Percentiles rank a stretch among this genome's conserved stretches.
Conservation (phyloP, 805 yeast genomes). For the Myxozyma melibiosi region DNA sequence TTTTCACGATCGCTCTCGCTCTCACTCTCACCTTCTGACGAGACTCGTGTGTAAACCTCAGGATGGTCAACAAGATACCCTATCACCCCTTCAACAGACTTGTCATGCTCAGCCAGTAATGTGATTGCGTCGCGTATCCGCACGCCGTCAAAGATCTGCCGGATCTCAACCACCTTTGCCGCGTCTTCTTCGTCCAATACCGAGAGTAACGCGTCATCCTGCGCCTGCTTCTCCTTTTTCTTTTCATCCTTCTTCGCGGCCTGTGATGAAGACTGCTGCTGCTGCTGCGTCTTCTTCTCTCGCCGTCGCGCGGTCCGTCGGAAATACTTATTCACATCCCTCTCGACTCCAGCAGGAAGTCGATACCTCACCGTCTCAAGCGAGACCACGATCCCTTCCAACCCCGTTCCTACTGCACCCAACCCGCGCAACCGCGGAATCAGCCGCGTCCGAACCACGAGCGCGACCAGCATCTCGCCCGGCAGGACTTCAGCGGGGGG, state of each 20-base stretch:
- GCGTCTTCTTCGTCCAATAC: constrained; percentile 9
- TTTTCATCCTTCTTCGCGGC: no score
- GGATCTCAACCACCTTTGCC: constrained; percentile 12
- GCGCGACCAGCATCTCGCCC: constrained; percentile 20
- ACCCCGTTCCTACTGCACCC: not conserved
- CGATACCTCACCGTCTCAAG: constrained; percentile 17
- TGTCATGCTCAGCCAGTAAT: constrained; percentile 3
- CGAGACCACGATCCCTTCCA: constrained; percentile 17
- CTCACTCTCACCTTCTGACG: not conserved
- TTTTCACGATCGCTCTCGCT: not conserved
- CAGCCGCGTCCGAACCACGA: constrained; percentile 20
- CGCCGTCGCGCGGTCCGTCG: not conserved
- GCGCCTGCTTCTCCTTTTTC: not conserved
- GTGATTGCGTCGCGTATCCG: constrained; percentile 7
- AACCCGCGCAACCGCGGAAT: not conserved
- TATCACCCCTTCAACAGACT: constrained; percentile 12
- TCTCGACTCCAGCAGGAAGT: not conserved
- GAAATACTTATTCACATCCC: not conserved
- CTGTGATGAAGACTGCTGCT: not conserved
- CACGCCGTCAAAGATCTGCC: constrained; percentile 13
- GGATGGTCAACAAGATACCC: constrained; percentile 18
- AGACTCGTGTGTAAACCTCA: not conserved
- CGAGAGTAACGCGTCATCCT: not conserved
- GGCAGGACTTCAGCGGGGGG: constrained; percentile 20
- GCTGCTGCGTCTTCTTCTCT: no score